Base-by-base conservation (phyloP, 2,329 filamentous ascomycete species). In the Cryphonectria carpinicola region DNA sequence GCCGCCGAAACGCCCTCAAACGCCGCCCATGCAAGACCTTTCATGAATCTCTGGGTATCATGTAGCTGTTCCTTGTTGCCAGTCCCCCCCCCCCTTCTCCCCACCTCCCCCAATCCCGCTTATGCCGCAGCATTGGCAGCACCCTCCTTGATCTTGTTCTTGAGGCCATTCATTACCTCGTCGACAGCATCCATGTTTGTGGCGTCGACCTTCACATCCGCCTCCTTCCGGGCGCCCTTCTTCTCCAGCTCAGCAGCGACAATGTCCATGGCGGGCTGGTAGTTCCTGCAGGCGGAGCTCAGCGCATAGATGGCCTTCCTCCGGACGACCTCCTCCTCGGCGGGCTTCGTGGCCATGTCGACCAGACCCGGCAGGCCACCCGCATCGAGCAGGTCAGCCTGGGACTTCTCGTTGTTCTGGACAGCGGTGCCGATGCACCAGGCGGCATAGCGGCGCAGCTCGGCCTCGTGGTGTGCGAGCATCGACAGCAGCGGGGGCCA, bases 351-450 rank as follows among this genome's bases (percentile, higher is more conserved):
- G 25, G 87, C 87, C 73, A 97, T 79, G 65, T 85, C 84, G 11
- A 94, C 89, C 32, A 99, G 86, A 43, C 82, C 86, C 52, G 91
- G 88, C 41, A 98, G 84, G 3, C 91, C 93, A 43, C 92, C 92
- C 73, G 86, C 81, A 49, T 85, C 85, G 37, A 88, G 74, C 68
- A 89, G 80, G 66, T 88, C 89, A 82, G 96, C 93, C 83, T 99
- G 96, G 66, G 89, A 90, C 79, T 91, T 92, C 75, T 88, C 87
- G 81, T 99, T 98, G 84, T 99, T 99, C 86, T 98, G 95, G 71
- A 99, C 96, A 13, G 96, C 95, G 7, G 95, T 98, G 66, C 93
- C 94, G 71, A 96, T 84, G 83, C 94, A 98, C 93, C 94, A 97
- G n/a, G 94, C 94, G 3, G 95, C 95, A 88, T 94, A 94, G 76